Conservation (phyloP, 2,329 filamentous ascomycete genomes). For the Scleromitrula shiraiana region DNA sequence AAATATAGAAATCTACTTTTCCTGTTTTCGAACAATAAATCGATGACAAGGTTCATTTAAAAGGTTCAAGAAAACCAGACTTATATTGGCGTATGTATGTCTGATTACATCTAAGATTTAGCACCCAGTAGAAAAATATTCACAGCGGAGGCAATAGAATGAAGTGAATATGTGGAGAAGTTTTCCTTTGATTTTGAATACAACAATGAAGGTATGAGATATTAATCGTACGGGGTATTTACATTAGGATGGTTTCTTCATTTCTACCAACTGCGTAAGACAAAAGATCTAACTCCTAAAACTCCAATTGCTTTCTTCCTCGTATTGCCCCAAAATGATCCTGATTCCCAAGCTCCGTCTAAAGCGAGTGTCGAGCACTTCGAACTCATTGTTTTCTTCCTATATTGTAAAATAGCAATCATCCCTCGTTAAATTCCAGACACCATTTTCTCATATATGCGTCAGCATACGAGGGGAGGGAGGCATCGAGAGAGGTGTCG, state of each 20-base stretch:
- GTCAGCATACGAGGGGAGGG: conserved; percentile 51
- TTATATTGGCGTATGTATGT: no score
- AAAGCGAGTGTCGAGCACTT: conserved; percentile 30
- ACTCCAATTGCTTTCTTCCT: conserved; percentile 20
- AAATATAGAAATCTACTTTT: no score
- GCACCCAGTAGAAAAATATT: not conserved
- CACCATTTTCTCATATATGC: conserved; percentile 19
- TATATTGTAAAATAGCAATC: conserved; percentile 11
- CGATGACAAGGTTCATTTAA: no score
- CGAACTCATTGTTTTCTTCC: conserved; percentile 23
- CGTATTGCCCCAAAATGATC: no score
- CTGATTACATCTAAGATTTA: no score
- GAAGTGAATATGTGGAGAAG: conserved; percentile 1
- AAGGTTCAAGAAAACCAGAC: no score
- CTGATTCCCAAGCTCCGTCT: conserved; percentile 16
- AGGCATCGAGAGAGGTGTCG: conserved; percentile 67
- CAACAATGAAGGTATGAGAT: conserved; percentile 1
- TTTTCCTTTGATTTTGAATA: conserved; percentile 1
- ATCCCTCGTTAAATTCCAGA: conserved; percentile 8
- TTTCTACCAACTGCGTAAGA: conserved; percentile 4
- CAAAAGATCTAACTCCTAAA: not conserved
- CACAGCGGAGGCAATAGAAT: not conserved
- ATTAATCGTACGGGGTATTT: conserved; percentile 22
- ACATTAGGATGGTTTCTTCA: conserved; percentile 14
- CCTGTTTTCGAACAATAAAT: no score